Percentiles rank a stretch among this genome's conserved stretches.
Evolutionary conservation across 148 eudicot species (phyloP).

Genomic region (Spergularia bocconei): DNA sequence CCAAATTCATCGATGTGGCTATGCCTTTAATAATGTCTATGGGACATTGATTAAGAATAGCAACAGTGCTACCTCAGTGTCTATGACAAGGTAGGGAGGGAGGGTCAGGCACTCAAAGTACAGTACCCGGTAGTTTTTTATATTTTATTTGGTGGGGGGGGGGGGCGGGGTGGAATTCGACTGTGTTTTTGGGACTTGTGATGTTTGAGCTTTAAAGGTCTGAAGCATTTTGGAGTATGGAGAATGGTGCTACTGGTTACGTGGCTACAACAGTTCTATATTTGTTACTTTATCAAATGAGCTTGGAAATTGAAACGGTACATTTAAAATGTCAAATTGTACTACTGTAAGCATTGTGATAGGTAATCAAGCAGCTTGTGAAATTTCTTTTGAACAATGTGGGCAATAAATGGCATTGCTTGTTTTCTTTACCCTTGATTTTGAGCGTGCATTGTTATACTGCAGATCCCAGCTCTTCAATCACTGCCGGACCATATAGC

Average conservation of each 20-base stretch:
- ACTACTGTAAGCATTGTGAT: neutral
- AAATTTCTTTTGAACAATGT: neutral
- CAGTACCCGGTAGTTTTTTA: too few relatives aligned
- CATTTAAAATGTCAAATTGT: too few relatives aligned
- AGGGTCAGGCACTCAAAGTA: neutral
- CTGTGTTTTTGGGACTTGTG: too few relatives aligned
- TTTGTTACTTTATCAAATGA: neutral
- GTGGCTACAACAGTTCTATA: neutral
- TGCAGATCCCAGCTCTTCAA: constrained; percentile 70
- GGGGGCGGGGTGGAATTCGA: too few relatives aligned
- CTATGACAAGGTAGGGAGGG: neutral
- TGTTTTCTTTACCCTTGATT: constrained; percentile 6
- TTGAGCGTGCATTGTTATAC: constrained; percentile 12
- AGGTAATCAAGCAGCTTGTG: neutral
- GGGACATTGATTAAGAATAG: neutral
- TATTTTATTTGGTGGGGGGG: too few relatives aligned
- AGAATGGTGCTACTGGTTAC: too few relatives aligned
- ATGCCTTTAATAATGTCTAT: neutral
- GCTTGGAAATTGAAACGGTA: too few relatives aligned
- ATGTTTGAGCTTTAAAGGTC: too few relatives aligned
- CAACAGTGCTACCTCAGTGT: neutral
- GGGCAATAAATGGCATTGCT: neutral
- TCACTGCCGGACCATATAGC: constrained; percentile 95
- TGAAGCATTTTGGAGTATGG: too few relatives aligned
- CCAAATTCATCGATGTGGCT: neutral